phyloP scores from a whole-genome alignment of 768 basidiomycete species.

The Flagelloscypha sp. region DNA sequence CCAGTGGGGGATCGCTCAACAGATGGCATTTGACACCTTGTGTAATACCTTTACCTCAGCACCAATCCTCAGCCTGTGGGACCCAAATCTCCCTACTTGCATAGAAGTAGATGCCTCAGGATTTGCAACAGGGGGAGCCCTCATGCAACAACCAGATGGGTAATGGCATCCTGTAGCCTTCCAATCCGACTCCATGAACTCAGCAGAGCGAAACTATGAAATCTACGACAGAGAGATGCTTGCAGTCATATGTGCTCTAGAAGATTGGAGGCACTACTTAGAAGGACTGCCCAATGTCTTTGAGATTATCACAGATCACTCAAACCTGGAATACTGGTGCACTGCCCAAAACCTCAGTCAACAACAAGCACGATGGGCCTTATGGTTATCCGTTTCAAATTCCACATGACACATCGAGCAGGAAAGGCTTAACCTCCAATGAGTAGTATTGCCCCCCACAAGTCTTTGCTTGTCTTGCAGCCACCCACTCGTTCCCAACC shows the following conservation, averaged over 20 bases:
- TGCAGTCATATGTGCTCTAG: constrained; percentile 29
- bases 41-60: constrained; percentile 16
- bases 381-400: constrained; percentile 12
- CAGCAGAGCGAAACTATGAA: constrained; percentile 25
- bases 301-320: constrained; percentile 19
- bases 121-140: constrained; percentile 22
- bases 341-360: constrained; percentile 19
- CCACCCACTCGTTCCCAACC: no score
- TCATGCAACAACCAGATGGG: constrained; percentile 20
- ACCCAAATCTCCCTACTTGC: constrained; percentile 6
- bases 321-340: constrained; percentile 23
- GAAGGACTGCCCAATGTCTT: constrained; percentile 2
- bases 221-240: constrained; percentile 36
- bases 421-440: constrained; percentile 9
- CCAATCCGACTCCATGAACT: constrained; percentile 16
- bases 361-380: constrained; percentile 27
- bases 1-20: constrained; percentile 12
- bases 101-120: constrained; percentile 25
- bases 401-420: constrained; percentile 11
- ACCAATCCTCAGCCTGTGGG: constrained; percentile 18
- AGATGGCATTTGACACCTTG: constrained; percentile 17
- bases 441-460: no score
- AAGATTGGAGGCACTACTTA: constrained; percentile 21
- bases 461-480: no score
- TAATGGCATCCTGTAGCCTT: constrained; percentile 28